Conservation (phyloP, 148 eudicot species). For the Pharnaceum exiguum region DNA sequence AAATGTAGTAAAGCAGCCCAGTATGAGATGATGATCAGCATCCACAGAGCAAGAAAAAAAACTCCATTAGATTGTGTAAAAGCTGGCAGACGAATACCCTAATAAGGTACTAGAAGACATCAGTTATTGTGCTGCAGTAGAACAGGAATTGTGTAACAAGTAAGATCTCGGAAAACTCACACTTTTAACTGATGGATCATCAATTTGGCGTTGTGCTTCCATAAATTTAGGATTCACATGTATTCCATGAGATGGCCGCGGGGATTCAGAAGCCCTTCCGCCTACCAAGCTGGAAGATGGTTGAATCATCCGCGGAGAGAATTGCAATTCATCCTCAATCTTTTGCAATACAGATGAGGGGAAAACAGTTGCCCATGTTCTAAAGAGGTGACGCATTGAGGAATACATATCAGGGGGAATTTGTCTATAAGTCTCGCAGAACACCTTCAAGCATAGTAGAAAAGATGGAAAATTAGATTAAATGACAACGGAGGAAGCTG, state of each 20-base stretch:
- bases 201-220: conserved; percentile 75
- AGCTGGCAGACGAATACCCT: no score
- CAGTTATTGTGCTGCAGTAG: no score
- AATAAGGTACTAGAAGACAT: no score
- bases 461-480: not conserved
- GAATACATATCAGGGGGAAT: conserved; percentile 61
- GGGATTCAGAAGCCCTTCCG: conserved; percentile 75
- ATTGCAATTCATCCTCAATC: conserved; percentile 66
- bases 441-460: conserved; percentile 45
- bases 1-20: no score
- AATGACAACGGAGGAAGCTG: not conserved
- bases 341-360: conserved; percentile 62
- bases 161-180: conserved; percentile 37
- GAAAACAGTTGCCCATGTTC: conserved; percentile 89
- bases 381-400: conserved; percentile 83
- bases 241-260: conserved; percentile 89
- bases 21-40: no score
- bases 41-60: no score
- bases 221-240: conserved; percentile 93
- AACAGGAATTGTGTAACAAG: not conserved
- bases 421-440: conserved; percentile 73
- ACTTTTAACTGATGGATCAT: conserved; percentile 41
- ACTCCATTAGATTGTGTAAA: no score
- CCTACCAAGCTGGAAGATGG: conserved; percentile 47
- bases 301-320: conserved; percentile 47